Conservation (phyloP, 495 filamentous ascomycete species). For the Acidomyces sp. region DNA sequence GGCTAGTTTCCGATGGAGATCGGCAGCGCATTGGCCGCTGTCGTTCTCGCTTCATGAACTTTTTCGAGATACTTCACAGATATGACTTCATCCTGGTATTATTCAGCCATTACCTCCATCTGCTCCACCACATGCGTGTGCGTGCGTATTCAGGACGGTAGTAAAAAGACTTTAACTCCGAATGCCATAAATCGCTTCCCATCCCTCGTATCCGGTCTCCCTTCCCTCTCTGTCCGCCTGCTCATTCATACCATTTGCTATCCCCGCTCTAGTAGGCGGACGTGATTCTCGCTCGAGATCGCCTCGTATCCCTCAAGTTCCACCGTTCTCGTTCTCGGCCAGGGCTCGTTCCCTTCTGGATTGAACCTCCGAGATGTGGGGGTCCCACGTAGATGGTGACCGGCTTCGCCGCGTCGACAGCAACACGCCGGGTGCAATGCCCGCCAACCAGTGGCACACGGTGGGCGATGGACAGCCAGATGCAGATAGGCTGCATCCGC, state of each 20-base stretch:
- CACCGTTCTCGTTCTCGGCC: background rate
- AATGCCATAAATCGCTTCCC: background rate
- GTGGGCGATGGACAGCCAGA: slow-evolving; percentile 10
- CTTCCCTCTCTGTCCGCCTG: background rate
- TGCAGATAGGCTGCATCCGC: slow-evolving; percentile 1
- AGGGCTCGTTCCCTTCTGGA: no score
- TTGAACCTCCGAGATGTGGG: slow-evolving; percentile 12
- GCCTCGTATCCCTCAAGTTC: background rate
- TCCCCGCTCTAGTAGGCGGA: background rate
- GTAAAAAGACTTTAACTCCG: no score
- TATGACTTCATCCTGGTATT: no score
- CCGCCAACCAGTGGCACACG: slow-evolving; percentile 16
- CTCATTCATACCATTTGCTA: background rate
- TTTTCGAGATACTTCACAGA: no score
- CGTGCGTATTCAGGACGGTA: no score
- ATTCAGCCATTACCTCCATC: no score
- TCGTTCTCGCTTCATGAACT: no score
- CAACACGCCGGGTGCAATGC: background rate
- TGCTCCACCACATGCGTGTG: no score
- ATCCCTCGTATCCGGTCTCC: background rate
- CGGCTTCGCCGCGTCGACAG: slow-evolving; percentile 10
- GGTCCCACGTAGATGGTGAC: slow-evolving; percentile 5
- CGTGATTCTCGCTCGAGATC: background rate
- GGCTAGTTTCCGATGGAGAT: no score
- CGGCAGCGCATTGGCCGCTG: no score